Percentiles rank a stretch among this genome's conserved stretches.
These are phyloP conservation scores for Adansonia madagascariensis DNA, from an alignment of 441 rosid species.

Conservation along the genomic window DNA sequence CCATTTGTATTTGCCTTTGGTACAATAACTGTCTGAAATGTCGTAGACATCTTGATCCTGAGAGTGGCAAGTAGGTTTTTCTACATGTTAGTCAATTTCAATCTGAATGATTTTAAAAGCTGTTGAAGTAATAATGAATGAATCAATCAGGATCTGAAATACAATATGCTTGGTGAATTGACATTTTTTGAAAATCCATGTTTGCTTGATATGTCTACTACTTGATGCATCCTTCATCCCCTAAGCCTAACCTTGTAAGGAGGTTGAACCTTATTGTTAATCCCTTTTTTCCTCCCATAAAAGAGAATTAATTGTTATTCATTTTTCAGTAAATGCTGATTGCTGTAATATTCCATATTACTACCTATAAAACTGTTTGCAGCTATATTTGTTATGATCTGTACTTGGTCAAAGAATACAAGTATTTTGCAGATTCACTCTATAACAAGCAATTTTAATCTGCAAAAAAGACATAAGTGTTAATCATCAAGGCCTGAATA, in stretches of 20 bases:
- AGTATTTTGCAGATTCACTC: neutral
- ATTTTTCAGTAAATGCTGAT: neutral
- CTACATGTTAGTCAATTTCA: neutral
- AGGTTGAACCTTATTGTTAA: neutral
- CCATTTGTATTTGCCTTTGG: neutral
- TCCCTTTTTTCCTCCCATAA: neutral
- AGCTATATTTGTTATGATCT: neutral
- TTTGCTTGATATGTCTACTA: neutral
- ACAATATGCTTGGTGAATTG: neutral
- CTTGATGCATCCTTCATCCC: neutral
- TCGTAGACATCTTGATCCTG: neutral
- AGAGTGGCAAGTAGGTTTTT: neutral
- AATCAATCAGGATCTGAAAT: neutral
- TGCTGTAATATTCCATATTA: neutral
- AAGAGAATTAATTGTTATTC: neutral
- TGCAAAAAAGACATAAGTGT: neutral
- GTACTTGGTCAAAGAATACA: neutral
- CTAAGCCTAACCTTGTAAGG: neutral
- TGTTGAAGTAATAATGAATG: neutral
- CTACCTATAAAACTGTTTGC: neutral
- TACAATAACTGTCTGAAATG: neutral
- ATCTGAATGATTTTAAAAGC: neutral
- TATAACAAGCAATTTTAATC: neutral
- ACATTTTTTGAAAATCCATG: neutral
- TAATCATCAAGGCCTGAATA: neutral